These are phyloP conservation scores for Schizothecium vesticola DNA, from an alignment of 495 filamentous ascomycete species.

Conservation along the genomic window DNA sequence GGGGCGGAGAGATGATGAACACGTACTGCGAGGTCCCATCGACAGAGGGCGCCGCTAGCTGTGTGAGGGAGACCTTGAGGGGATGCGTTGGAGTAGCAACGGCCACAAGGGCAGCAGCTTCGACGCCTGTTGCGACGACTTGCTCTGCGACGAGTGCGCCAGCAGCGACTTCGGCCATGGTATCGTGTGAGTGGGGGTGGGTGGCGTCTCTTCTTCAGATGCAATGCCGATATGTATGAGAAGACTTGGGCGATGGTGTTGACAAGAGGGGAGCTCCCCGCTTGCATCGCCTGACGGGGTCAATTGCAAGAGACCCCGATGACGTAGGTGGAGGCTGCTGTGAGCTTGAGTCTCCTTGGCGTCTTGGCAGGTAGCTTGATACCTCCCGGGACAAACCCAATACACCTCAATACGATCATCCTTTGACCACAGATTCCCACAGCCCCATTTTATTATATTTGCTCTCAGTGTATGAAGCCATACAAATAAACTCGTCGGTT, in stretches of 20 bases:
- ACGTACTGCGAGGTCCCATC: slow-evolving; percentile 16
- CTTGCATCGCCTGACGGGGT: no score
- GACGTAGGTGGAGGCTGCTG: no score
- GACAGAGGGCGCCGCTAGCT: slow-evolving; percentile 28
- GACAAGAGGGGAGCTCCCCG: background rate
- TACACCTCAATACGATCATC: no score
- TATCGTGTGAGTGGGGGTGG: background rate
- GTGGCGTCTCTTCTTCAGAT: background rate
- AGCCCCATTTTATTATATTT: no score
- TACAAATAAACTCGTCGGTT: no score
- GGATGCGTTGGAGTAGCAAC: slow-evolving; percentile 39
- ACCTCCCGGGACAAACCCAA: no score
- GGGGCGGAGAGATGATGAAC: background rate
- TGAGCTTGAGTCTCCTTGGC: background rate
- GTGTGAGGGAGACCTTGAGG: slow-evolving; percentile 38
- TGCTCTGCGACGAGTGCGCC: slow-evolving; percentile 39
- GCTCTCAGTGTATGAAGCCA: no score
- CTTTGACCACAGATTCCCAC: no score
- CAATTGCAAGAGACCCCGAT: no score
- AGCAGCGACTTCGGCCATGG: slow-evolving; percentile 39
- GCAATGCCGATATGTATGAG: background rate
- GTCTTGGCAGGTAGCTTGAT: background rate
- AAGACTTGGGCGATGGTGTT: background rate
- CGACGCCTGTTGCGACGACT: slow-evolving; percentile 37
- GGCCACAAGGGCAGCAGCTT: slow-evolving; percentile 33